Evolutionary conservation across 2,329 filamentous ascomycete species (phyloP), one percentile per base, ranked within the genome.

Genomic region (Aspergillus pseudoglaucus): DNA sequence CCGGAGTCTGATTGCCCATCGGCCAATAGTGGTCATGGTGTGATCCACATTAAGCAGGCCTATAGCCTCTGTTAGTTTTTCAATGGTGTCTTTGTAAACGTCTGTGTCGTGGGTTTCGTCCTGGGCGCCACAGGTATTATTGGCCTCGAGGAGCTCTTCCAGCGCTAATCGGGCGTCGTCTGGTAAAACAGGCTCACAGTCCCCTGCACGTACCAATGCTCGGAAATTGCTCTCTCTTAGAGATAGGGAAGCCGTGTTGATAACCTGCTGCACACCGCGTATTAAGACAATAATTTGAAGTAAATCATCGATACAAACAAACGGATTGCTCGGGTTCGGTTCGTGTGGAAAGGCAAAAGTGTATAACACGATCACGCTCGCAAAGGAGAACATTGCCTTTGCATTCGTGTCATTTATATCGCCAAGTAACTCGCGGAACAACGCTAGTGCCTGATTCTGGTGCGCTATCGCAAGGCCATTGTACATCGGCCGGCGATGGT

Each of bases 11-110:
- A 71, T 67, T 2, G 65, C 66, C 67, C 68, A 71, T 9, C 63
- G 59, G 20, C 65, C 63, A 7, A 61, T 60, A 39, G 65, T 54
- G 15, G 63, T 81, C 1, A 82, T 82, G 56, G 69, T 69, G 3
- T 52, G 79, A 74, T 61, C 58, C 18, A 49, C 51, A 27, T 60
- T 54, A 15, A 56, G 50, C 46, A 51, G 57, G 40, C 56, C 53
- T 22, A 63, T 53, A 50, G 62, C 57, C 9, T 64, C 56, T 17
- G 53, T 56, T 17, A 65, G 46, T 27, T 61, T 57, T 1, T 60
- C 55, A 40, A 68, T 65, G 0, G 59, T 51, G 14, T 46, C 39
- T 14, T 51, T 48, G 22, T 66, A 63, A 2, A 58, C 45, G 3
- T 53, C 48, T 3, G 51, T 47, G 20, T 65, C 58, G 38, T 67